These are phyloP conservation scores for Angophora floribunda DNA, from an alignment of 345 rosid genomes.

Conservation along the genomic window DNA sequence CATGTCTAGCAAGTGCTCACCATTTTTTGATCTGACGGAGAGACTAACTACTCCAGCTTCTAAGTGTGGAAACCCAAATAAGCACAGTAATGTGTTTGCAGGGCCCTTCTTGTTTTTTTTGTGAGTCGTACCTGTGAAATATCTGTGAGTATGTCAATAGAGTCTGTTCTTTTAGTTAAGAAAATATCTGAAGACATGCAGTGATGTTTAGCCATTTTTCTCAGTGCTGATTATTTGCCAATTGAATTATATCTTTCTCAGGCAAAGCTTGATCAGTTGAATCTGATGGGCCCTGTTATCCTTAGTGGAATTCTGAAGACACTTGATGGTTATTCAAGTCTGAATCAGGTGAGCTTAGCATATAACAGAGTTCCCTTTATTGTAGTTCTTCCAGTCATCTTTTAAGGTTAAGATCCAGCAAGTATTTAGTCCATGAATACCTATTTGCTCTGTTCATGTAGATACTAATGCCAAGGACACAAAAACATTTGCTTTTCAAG, in stretches of 20 bases:
- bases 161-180: not conserved
- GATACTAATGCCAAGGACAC: conserved; percentile 69
- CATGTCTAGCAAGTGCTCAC: not conserved
- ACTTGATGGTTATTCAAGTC: conserved; percentile 66
- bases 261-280: conserved; percentile 81
- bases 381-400: not conserved
- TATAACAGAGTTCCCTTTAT: not conserved
- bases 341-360: conserved; percentile 54
- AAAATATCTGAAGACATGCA: not conserved
- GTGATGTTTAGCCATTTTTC: not conserved
- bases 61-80: not conserved
- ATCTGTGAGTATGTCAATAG: not conserved
- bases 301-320: conserved; percentile 73
- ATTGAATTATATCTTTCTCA: conserved; percentile 6
- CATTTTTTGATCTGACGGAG: not conserved
- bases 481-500: conserved; percentile 77
- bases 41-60: not conserved
- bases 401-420: not conserved
- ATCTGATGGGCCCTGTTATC: conserved; percentile 92
- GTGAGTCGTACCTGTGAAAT: not conserved
- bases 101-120: not conserved
- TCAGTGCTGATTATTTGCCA: not conserved
- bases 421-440: not conserved
- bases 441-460: conserved; percentile 14
- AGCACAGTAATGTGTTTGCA: not conserved